Evolutionary conservation across 1,284 basidiomycete genomes (phyloP).

Genomic region (Ustilago shanxiensis): DNA sequence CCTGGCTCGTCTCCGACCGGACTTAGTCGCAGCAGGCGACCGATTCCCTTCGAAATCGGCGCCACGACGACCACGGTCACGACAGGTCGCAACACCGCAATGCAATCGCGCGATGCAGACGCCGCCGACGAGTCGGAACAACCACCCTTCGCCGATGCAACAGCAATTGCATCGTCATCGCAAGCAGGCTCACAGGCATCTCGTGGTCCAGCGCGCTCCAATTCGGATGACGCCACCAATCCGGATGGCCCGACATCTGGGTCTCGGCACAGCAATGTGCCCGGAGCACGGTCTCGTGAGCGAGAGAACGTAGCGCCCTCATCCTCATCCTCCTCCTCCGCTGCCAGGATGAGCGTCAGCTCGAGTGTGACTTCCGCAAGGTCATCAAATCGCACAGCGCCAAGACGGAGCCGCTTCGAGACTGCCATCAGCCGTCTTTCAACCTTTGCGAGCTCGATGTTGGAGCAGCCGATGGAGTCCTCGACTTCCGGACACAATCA

Average conservation of each 20-base stretch:
- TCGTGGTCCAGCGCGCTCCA: background rate
- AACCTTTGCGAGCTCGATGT: constrained; percentile 62
- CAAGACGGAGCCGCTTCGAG: constrained; percentile 43
- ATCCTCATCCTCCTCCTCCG: background rate
- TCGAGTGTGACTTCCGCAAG: constrained; percentile 20
- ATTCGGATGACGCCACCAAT: background rate
- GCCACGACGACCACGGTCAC: background rate
- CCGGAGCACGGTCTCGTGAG: background rate
- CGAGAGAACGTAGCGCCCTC: background rate
- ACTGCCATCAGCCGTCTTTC: constrained; percentile 62
- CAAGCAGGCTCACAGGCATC: background rate
- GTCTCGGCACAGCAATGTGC: background rate
- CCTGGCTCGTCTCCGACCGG: constrained; percentile 6
- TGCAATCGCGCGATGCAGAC: background rate
- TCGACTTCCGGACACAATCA: constrained; percentile 1
- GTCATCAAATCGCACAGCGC: constrained; percentile 7
- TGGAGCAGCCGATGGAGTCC: constrained; percentile 43
- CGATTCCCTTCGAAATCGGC: constrained; percentile 29
- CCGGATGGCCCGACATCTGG: background rate
- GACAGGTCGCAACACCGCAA: background rate
- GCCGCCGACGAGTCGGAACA: background rate
- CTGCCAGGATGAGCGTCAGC: constrained; percentile 14
- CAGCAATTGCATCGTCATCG: constrained; percentile 3
- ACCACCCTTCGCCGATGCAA: constrained; percentile 6
- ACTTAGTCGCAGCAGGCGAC: constrained; percentile 16